Base-by-base conservation (phyloP, 139 green algal genomes). In the Chlorokybus atmophyticus region DNA sequence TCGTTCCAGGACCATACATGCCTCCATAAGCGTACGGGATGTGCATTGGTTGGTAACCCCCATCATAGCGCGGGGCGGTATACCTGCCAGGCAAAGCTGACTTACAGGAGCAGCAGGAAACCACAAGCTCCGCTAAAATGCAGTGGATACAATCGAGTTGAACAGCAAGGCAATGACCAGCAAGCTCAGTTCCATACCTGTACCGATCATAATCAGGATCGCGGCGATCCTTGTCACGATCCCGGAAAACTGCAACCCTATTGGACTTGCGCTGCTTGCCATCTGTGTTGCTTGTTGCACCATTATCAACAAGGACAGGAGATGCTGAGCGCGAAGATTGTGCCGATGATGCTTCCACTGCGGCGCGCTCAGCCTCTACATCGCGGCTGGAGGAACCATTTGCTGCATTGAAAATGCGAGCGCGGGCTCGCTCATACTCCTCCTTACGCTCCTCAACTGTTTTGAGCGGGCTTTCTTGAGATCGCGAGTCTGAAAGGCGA, bases 371-470 rank as follows among this genome's bases (percentile, higher is more conserved):
- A 55, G 51, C 53, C 53, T 31, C 32, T 52, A n/a, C 32, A 52
- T 60, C 52, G 21, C 53, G 4, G 23, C n/a, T n/a, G 10, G 23
- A 21, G 35, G 26, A 25, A 10, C 19, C 19, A 47, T 19, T 56
- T 58, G 21, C 53, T 26, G 35, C 39, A 25, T 26, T 63, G 40
- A 69, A 69, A 24, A 69, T 69, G 29, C 60, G 29, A 10, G 60
- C 60, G 14, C 60, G 26, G 44, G 60, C 60, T 57, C 55, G 35
- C 6, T 69, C 27, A 31, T 69, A 69, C 31, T 69, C 60, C 29
- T 69, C 60, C 60, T 65, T 69, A 21, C 60, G 10, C 21, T 69
- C 60, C 57, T 69, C 60, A 53, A 69, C 55, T 5, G 40, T 67
- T 38, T 41, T 65, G 4, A 47, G 17, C 3, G 51, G 57, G 35